These are phyloP conservation scores for Groenewaldozyma auringiensis DNA, from an alignment of 1,139 yeast species.

Conservation along the genomic window DNA sequence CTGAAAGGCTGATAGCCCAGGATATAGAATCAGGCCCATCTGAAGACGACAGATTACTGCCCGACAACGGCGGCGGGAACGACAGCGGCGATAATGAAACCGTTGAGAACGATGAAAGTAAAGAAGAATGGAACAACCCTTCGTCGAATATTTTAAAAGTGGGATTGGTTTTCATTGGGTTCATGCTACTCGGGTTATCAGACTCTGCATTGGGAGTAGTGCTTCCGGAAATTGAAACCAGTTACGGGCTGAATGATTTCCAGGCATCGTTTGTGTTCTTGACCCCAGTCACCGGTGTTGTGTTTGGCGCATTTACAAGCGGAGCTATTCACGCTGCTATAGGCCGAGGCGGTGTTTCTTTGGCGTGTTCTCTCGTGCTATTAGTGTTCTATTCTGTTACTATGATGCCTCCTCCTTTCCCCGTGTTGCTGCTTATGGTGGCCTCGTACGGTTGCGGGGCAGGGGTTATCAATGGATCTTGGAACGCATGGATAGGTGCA, in stretches of 20 bases:
- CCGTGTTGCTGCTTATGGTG: slow-evolving; percentile 42
- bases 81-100: no score
- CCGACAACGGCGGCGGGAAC: background rate
- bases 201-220: slow-evolving; percentile 19
- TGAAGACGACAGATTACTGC: background rate
- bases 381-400: slow-evolving; percentile 37
- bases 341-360: slow-evolving; percentile 37
- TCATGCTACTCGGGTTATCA: slow-evolving; percentile 17
- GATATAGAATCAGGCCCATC: background rate
- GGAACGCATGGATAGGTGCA: slow-evolving; percentile 47
- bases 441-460: slow-evolving; percentile 54
- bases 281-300: slow-evolving; percentile 29
- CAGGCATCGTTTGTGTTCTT: slow-evolving; percentile 24
- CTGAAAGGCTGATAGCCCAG: slow-evolving; percentile 2
- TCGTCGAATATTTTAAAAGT: slow-evolving; percentile 14
- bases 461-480: slow-evolving; percentile 47
- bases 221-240: slow-evolving; percentile 15
- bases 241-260: slow-evolving; percentile 21
- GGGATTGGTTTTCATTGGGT: slow-evolving; percentile 21
- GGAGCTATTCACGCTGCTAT: slow-evolving; percentile 33
- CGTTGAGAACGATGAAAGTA: background rate
- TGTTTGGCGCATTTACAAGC: slow-evolving; percentile 31
- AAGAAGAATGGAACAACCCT: slow-evolving; percentile 16
- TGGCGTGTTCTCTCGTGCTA: slow-evolving; percentile 34
- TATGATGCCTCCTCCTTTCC: slow-evolving; percentile 34